Evolutionary conservation across 495 filamentous ascomycete genomes (phyloP).

Genomic region (Hypoxylon cercidicola): DNA sequence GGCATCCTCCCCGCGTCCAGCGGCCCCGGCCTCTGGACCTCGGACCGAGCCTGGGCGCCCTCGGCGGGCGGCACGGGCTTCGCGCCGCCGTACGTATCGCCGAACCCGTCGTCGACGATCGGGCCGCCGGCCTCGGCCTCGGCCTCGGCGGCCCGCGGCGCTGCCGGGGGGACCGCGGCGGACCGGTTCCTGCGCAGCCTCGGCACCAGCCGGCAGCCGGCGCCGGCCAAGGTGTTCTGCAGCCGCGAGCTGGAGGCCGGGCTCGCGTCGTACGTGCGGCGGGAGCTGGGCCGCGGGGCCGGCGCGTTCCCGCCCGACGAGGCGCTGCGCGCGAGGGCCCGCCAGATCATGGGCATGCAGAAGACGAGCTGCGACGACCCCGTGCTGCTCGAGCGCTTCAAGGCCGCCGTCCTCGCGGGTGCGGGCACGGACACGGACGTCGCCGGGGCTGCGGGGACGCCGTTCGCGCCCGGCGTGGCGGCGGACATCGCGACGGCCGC

Average conservation of each 20-base stretch:
- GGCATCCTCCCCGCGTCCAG: conserved; percentile 60
- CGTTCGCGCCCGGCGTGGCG: conserved; percentile 18
- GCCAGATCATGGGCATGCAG: conserved; percentile 53
- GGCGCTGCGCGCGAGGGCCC: conserved; percentile 50
- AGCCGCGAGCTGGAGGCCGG: conserved; percentile 62
- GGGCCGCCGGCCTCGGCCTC: conserved; percentile 36
- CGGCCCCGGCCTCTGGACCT: conserved; percentile 55
- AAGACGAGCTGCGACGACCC: conserved; percentile 60
- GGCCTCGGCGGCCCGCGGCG: conserved; percentile 45
- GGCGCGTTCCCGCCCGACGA: conserved; percentile 54
- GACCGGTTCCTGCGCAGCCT: conserved; percentile 53
- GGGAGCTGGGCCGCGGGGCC: conserved; percentile 35
- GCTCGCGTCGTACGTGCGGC: conserved; percentile 53
- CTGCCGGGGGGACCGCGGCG: too few species aligned
- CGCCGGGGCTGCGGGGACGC: neutral
- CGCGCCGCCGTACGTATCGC: conserved; percentile 55
- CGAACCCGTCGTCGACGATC: conserved; percentile 44
- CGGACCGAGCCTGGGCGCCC: conserved; percentile 50
- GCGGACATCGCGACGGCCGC: conserved; percentile 24
- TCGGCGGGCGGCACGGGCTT: conserved; percentile 59
- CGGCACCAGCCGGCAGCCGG: conserved; percentile 47
- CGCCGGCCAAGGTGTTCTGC: conserved; percentile 60
- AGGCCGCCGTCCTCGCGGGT: conserved; percentile 42
- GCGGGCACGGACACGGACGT: conserved; percentile 3
- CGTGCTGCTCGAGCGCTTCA: conserved; percentile 60